Conservation (phyloP, 2,329 filamentous ascomycete species). For the Acarospora socialis region DNA sequence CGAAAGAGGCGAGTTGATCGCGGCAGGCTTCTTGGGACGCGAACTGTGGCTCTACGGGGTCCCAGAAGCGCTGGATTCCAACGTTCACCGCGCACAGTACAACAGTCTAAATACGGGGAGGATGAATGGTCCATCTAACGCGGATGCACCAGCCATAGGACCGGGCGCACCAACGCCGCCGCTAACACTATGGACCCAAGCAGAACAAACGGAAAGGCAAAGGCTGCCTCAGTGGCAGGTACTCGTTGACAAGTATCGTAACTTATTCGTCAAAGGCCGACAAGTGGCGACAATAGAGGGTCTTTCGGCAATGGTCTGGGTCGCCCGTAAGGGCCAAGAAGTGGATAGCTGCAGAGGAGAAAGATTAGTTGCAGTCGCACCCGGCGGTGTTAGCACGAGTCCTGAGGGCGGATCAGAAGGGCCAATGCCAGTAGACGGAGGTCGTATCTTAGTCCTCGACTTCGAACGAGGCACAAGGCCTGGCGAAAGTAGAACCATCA, state of each 20-base stretch:
- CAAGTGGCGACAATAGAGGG: conserved; percentile 52
- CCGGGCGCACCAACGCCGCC: conserved; percentile 16
- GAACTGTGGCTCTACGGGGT: conserved; percentile 70
- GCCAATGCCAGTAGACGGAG: conserved; percentile 63
- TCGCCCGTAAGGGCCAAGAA: conserved; percentile 34
- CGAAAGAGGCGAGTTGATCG: conserved; percentile 55
- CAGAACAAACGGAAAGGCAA: conserved; percentile 9
- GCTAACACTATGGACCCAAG: conserved; percentile 11
- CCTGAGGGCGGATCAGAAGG: conserved; percentile 52
- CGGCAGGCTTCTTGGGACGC: conserved; percentile 56
- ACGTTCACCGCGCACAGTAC: conserved; percentile 21
- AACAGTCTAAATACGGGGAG: conserved; percentile 16
- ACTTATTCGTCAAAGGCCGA: conserved; percentile 54
- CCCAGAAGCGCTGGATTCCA: conserved; percentile 54
- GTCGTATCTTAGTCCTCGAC: conserved; percentile 57
- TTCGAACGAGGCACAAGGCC: conserved; percentile 50
- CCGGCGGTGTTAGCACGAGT: conserved; percentile 51
- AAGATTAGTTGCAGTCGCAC: conserved; percentile 54
- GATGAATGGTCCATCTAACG: conserved; percentile 3
- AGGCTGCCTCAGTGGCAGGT: conserved; percentile 52
- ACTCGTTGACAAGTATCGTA: conserved; percentile 52
- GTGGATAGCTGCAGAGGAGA: too few species aligned
- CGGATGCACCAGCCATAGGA: conserved; percentile 15
- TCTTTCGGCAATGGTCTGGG: conserved; percentile 58
- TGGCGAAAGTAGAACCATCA: conserved; percentile 43